These are phyloP conservation scores for Dryadomyces quercus-mongolicae DNA, from an alignment of 2,329 filamentous ascomycete genomes.

Conservation along the genomic window DNA sequence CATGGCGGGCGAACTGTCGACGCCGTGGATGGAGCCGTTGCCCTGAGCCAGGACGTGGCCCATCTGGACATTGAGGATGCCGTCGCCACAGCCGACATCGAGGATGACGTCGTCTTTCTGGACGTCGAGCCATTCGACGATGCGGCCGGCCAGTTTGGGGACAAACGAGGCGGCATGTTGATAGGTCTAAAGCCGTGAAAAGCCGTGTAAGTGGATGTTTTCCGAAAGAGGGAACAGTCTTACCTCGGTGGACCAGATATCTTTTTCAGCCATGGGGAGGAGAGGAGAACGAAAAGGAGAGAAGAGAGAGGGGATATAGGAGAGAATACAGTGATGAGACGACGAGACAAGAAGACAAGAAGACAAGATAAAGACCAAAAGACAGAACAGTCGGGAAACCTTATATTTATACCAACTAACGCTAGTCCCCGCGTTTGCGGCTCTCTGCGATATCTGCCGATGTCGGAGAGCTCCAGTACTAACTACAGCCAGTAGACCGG, in stretches of 20 bases:
- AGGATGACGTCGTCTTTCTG: slow-evolving; percentile 45
- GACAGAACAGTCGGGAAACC: too few relatives aligned
- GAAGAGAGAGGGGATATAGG: not conserved
- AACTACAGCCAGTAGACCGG: too few relatives aligned
- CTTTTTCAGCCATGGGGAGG: slow-evolving; percentile 10
- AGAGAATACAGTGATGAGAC: not conserved
- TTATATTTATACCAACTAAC: too few relatives aligned
- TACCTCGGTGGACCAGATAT: slow-evolving; percentile 30
- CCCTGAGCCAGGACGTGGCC: slow-evolving; percentile 32
- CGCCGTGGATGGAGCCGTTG: slow-evolving; percentile 37
- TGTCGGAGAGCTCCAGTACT: slow-evolving; percentile 1
- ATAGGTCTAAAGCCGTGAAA: slow-evolving; percentile 35
- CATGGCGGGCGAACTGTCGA: slow-evolving; percentile 48
- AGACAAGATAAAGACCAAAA: too few relatives aligned
- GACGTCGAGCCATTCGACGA: slow-evolving; percentile 46
- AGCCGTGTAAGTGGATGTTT: not conserved
- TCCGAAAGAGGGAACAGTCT: not conserved
- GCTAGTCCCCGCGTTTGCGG: too few relatives aligned
- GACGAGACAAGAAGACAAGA: not conserved
- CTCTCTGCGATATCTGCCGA: not conserved
- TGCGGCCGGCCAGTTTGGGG: slow-evolving; percentile 46
- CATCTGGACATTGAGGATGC: slow-evolving; percentile 44
- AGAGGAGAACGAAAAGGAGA: not conserved
- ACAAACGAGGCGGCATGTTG: slow-evolving; percentile 51
- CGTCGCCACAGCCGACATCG: slow-evolving; percentile 54